phyloP scores from a whole-genome alignment of 73 alveolate genomes.

The Paramecium pentaurelia region DNA sequence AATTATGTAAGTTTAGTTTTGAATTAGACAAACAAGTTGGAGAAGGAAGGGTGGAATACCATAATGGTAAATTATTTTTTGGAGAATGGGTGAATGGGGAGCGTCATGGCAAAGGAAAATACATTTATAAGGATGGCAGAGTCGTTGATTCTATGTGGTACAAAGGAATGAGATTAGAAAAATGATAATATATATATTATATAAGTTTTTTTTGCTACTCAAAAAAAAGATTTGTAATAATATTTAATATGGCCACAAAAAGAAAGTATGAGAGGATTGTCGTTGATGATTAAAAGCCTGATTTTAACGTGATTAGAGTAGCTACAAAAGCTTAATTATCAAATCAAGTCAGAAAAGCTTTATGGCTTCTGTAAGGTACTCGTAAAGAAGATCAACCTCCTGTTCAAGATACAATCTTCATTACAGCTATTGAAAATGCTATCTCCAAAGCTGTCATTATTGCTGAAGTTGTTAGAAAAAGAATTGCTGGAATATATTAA shows the following conservation, averaged over 20 bases:
- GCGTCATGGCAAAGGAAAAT: slow-evolving; percentile 66
- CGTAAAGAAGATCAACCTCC: background rate
- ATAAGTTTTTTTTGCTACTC: background rate
- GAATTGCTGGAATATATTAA: slow-evolving; percentile 27
- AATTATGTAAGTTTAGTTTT: background rate
- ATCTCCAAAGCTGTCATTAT: slow-evolving; percentile 42
- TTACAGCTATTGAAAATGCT: slow-evolving; percentile 46
- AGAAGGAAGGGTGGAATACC: slow-evolving; percentile 69
- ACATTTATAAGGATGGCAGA: slow-evolving; percentile 49
- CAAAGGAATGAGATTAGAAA: slow-evolving; percentile 7
- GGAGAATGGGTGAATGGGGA: slow-evolving; percentile 85
- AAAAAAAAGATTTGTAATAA: background rate
- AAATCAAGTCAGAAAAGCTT: slow-evolving; percentile 14
- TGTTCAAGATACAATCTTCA: background rate
- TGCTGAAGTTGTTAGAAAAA: slow-evolving; percentile 38
- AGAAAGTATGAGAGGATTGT: background rate
- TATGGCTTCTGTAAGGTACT: slow-evolving; percentile 24
- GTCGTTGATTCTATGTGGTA: slow-evolving; percentile 14
- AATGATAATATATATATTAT: background rate
- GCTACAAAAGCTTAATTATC: background rate
- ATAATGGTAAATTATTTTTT: slow-evolving; percentile 73
- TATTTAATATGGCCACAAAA: slow-evolving; percentile 10
- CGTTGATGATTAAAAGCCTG: background rate
- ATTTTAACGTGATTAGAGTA: slow-evolving; percentile 17
- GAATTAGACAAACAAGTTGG: slow-evolving; percentile 4